phyloP scores from a whole-genome alignment of 176 grass and related monocot species.

The Juncus inflexus region DNA sequence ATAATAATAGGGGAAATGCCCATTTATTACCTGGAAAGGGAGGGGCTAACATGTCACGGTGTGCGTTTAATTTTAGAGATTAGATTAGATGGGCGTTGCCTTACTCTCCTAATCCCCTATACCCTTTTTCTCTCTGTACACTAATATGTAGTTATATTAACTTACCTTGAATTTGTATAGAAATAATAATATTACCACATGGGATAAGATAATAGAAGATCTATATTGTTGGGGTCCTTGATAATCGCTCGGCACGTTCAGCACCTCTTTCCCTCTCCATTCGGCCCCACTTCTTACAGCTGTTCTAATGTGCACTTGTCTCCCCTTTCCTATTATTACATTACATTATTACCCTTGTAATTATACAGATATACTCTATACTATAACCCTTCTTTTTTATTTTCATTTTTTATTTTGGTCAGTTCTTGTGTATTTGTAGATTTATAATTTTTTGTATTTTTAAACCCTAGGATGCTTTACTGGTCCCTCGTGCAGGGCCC shows the following conservation, averaged over 20 bases:
- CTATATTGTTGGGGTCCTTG: conserved; percentile 48
- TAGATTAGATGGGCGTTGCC: conserved; percentile 30
- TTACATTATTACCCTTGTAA: conserved; percentile 28
- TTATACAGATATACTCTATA: conserved; percentile 4
- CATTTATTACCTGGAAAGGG: conserved; percentile 89
- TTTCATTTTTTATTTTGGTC: background rate
- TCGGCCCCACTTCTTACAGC: conserved; percentile 60
- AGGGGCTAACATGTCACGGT: conserved; percentile 69
- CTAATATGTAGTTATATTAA: too few relatives aligned
- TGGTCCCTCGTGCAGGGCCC: background rate
- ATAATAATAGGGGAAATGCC: conserved; percentile 30
- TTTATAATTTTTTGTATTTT: too few relatives aligned
- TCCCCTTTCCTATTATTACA: conserved; percentile 35
- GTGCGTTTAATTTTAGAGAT: conserved; percentile 47
- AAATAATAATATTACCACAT: too few relatives aligned
- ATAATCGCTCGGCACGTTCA: conserved; percentile 94
- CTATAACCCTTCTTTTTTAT: background rate
- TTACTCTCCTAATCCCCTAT: conserved; percentile 8
- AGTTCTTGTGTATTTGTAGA: too few relatives aligned
- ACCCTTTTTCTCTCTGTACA: background rate
- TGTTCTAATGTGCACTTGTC: conserved; percentile 96
- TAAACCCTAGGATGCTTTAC: background rate
- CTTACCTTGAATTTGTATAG: background rate
- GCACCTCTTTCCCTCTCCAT: conserved; percentile 49
- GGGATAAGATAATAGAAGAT: background rate